Percentiles rank a stretch among this genome's conserved stretches.
Conservation (phyloP, 2,329 filamentous ascomycete species). For the Cryphonectria parasitica region DNA sequence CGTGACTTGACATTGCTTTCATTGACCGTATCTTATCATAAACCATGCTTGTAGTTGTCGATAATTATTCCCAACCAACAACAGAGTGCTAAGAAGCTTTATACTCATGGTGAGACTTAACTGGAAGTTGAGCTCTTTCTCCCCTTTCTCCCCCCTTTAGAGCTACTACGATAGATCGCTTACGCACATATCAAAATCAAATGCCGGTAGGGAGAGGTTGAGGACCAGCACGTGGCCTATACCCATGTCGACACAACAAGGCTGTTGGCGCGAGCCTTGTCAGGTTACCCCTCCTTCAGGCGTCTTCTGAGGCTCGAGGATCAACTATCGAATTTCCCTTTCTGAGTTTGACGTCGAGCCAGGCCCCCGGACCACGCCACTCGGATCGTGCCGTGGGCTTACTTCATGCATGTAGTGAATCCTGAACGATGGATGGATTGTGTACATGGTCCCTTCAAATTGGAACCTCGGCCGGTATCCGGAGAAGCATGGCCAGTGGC, state of each 20-base stretch:
- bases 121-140: too few species aligned
- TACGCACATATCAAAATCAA: background rate
- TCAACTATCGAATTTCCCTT: slow-evolving; percentile 6
- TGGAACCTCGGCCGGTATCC: slow-evolving; percentile 2
- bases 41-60: background rate
- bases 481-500: background rate
- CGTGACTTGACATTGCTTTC: background rate
- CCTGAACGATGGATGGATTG: background rate
- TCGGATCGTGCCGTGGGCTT: background rate
- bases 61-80: background rate
- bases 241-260: background rate
- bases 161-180: background rate
- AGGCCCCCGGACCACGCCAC: background rate
- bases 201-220: background rate
- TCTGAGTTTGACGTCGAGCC: background rate
- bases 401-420: background rate
- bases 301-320: background rate
- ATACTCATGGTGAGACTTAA: background rate
- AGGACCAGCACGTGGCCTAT: background rate
- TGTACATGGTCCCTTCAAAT: background rate
- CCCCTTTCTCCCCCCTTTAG: too few species aligned
- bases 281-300: background rate
- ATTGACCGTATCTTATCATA: background rate
- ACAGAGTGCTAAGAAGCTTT: background rate
- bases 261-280: background rate